Evolutionary conservation across 768 basidiomycete genomes (phyloP).

Genomic region (Lepiota brunneoincarnata): DNA sequence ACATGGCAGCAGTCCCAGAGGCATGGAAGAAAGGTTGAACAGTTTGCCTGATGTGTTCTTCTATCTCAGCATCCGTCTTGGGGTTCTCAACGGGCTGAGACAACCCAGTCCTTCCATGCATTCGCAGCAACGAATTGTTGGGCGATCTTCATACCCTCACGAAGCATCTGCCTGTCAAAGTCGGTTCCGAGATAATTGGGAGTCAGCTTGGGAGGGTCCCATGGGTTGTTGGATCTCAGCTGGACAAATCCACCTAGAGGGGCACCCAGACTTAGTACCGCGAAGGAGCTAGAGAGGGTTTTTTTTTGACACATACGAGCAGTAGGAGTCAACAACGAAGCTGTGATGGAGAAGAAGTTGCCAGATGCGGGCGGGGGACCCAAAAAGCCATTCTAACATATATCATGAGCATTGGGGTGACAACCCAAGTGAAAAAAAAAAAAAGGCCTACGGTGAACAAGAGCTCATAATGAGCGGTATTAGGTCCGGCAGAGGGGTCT

Average conservation of each 20-base stretch:
- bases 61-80: slow-evolving; percentile 22
- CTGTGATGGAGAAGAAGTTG: slow-evolving; percentile 21
- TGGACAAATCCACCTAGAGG: slow-evolving; percentile 19
- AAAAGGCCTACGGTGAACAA: slow-evolving; percentile 20
- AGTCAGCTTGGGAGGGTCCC: slow-evolving; percentile 20
- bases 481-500: slow-evolving; percentile 28
- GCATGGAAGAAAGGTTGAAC: slow-evolving; percentile 25
- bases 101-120: slow-evolving; percentile 18
- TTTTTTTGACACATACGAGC: slow-evolving; percentile 20
- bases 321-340: slow-evolving; percentile 25
- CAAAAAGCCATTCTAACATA: background rate
- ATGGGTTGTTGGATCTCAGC: slow-evolving; percentile 18
- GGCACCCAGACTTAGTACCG: background rate
- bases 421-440: too few relatives aligned
- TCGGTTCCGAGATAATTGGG: slow-evolving; percentile 16
- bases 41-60: slow-evolving; percentile 18
- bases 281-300: background rate
- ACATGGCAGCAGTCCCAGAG: slow-evolving; percentile 28
- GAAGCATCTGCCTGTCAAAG: slow-evolving; percentile 19
- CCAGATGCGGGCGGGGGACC: slow-evolving; percentile 17
- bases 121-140: slow-evolving; percentile 15
- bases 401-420: too few relatives aligned
- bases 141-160: slow-evolving; percentile 17
- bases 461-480: slow-evolving; percentile 27
- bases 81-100: slow-evolving; percentile 12